Conservation (phyloP, 2,329 filamentous ascomycete species). For the Tolypocladium nubicola region DNA sequence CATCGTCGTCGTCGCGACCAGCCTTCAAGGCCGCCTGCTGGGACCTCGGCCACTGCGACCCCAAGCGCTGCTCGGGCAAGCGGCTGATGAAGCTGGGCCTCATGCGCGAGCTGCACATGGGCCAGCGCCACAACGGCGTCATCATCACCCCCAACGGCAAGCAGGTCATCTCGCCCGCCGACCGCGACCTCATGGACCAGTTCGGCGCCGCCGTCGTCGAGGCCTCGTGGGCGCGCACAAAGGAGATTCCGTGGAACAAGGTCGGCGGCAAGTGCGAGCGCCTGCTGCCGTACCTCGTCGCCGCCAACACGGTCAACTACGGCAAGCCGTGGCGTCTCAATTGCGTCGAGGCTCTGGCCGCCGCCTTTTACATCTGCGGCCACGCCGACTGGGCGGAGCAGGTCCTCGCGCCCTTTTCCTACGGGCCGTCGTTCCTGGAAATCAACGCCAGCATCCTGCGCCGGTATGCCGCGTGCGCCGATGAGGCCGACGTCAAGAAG, state of each 20-base stretch:
- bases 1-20: conserved; percentile 24
- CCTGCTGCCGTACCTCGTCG: conserved; percentile 85
- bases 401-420: conserved; percentile 74
- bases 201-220: conserved; percentile 93
- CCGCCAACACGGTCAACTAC: conserved; percentile 95
- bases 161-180: conserved; percentile 70
- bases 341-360: conserved; percentile 88
- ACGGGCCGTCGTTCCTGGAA: conserved; percentile 77
- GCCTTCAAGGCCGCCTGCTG: conserved; percentile 90
- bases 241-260: conserved; percentile 81
- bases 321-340: conserved; percentile 91
- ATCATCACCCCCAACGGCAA: conserved; percentile 95
- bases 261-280: conserved; percentile 93
- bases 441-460: conserved; percentile 80
- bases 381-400: conserved; percentile 83
- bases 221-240: conserved; percentile 88
- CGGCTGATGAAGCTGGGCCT: conserved; percentile 82
- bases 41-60: conserved; percentile 96
- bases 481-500: conserved; percentile 73
- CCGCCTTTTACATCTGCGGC: conserved; percentile 87
- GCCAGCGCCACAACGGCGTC: conserved; percentile 84
- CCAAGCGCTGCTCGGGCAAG: conserved; percentile 93
- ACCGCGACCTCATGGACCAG: conserved; percentile 70
- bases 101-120: conserved; percentile 86
- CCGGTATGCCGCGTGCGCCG: conserved; percentile 72